A percentile compares a stretch with the other conserved stretches of the same genome.
phyloP scores from a whole-genome alignment of 2,329 filamentous ascomycete species.

The Colletotrichum chrysophilum region DNA sequence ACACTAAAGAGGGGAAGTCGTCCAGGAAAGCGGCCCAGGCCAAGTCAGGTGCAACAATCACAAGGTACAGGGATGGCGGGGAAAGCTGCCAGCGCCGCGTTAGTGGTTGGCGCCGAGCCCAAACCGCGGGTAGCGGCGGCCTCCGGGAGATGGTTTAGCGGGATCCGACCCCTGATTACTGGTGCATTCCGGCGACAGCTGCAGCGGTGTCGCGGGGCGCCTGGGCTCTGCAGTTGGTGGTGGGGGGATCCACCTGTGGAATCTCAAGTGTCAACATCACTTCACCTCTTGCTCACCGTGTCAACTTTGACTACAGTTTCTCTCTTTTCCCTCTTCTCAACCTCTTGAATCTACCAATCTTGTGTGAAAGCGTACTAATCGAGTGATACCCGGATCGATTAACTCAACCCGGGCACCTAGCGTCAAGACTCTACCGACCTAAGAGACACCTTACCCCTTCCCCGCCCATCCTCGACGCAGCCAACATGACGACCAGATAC shows the following conservation, averaged over 20 bases:
- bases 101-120: neutral
- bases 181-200: constrained; percentile 9
- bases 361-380: neutral
- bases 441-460: neutral
- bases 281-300: neutral
- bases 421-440: neutral
- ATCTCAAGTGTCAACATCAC: constrained; percentile 12
- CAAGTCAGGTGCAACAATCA: neutral
- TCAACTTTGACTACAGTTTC: neutral
- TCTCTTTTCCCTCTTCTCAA: neutral
- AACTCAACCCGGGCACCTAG: neutral
- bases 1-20: neutral
- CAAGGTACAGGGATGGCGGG: constrained; percentile 1
- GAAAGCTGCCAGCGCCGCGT: neutral
- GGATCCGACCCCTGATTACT: neutral
- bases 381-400: neutral
- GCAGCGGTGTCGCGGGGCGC: neutral
- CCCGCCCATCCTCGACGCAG: neutral
- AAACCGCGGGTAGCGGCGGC: constrained; percentile 15
- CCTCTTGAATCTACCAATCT: neutral
- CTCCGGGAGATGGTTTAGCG: constrained; percentile 16
- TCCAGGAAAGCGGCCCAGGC: neutral
- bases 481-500: constrained; percentile 66
- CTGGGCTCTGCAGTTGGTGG: neutral
- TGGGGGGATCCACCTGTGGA: neutral